Evolutionary conservation across 1,284 basidiomycete species (phyloP).

Genomic region (Omphalotus olearius): DNA sequence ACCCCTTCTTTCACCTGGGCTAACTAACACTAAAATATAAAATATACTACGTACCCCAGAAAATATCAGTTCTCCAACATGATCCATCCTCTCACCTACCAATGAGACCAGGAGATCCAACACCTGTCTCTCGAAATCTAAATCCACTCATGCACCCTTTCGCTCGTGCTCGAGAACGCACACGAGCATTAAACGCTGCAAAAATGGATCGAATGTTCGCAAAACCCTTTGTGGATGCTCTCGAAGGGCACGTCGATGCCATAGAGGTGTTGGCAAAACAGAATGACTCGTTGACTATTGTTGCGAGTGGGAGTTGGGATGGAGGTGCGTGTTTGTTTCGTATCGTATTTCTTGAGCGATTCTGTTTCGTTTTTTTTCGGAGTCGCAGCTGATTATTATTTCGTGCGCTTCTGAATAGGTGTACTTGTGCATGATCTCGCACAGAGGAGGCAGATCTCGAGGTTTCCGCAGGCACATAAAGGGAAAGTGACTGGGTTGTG

Average conservation of each 20-base stretch:
- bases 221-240: conserved; percentile 88
- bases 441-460: conserved; percentile 60
- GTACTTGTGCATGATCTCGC: conserved; percentile 88
- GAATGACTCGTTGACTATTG: conserved; percentile 70
- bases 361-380: not conserved
- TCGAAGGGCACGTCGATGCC: conserved; percentile 96
- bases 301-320: conserved; percentile 96
- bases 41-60: too few relatives aligned
- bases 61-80: conserved; percentile 87
- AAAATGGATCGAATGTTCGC: conserved; percentile 98
- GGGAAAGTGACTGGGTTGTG: conserved; percentile 89
- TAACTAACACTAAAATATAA: too few relatives aligned
- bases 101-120: conserved; percentile 71
- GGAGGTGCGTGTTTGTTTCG: conserved; percentile 61
- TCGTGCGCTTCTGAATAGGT: conserved; percentile 42
- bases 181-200: conserved; percentile 89
- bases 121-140: conserved; percentile 88
- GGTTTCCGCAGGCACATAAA: conserved; percentile 81
- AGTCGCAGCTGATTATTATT: not conserved
- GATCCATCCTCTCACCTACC: conserved; percentile 75
- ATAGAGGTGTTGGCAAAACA: conserved; percentile 85
- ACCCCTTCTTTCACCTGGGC: not conserved
- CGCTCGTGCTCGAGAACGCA: conserved; percentile 88
- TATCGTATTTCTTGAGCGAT: not conserved
- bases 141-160: conserved; percentile 95